Percentiles rank a stretch among this genome's conserved stretches.
Evolutionary conservation across 371 early-diverging fungal species (phyloP).

Genomic region (Amoeboaphelidium protococcarum): DNA sequence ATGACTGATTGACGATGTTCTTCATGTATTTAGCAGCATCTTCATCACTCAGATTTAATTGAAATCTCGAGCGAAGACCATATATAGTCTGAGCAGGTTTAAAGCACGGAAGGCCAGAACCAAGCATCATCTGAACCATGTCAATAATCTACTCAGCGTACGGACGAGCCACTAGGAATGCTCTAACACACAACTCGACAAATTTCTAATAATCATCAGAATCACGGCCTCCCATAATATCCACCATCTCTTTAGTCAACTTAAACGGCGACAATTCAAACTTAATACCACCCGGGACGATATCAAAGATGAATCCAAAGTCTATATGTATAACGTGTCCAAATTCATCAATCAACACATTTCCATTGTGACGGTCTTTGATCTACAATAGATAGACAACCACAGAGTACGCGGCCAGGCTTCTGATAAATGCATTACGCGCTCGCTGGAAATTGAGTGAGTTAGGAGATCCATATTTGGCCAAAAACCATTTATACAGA

Average conservation of each 20-base stretch:
- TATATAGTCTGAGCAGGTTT: slow-evolving; percentile 58
- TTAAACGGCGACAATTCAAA: slow-evolving; percentile 98
- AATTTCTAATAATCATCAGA: slow-evolving; percentile 63
- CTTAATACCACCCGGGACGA: slow-evolving; percentile 93
- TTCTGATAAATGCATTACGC: slow-evolving; percentile 78
- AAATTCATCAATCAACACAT: slow-evolving; percentile 93
- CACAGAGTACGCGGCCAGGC: slow-evolving; percentile 93
- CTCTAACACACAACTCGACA: slow-evolving; percentile 67
- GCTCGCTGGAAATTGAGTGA: slow-evolving; percentile 76
- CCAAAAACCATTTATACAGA: slow-evolving; percentile 67
- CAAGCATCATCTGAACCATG: slow-evolving; percentile 70
- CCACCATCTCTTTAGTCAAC: slow-evolving; percentile 90
- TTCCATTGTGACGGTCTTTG: slow-evolving; percentile 99
- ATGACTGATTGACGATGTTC: slow-evolving; percentile 53
- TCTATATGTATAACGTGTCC: slow-evolving; percentile 98
- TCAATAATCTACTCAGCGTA: slow-evolving; percentile 78
- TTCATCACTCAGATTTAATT: slow-evolving; percentile 61
- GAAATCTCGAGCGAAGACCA: slow-evolving; percentile 69
- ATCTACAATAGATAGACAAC: slow-evolving; percentile 85
- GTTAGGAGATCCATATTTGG: slow-evolving; percentile 78
- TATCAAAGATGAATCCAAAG: slow-evolving; percentile 97
- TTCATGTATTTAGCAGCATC: slow-evolving; percentile 85
- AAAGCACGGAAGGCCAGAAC: slow-evolving; percentile 94
- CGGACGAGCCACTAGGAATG: slow-evolving; percentile 64
- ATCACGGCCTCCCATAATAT: slow-evolving; percentile 77